Conservation (phyloP, 106 monocot species). For the Allium fistulosum region DNA sequence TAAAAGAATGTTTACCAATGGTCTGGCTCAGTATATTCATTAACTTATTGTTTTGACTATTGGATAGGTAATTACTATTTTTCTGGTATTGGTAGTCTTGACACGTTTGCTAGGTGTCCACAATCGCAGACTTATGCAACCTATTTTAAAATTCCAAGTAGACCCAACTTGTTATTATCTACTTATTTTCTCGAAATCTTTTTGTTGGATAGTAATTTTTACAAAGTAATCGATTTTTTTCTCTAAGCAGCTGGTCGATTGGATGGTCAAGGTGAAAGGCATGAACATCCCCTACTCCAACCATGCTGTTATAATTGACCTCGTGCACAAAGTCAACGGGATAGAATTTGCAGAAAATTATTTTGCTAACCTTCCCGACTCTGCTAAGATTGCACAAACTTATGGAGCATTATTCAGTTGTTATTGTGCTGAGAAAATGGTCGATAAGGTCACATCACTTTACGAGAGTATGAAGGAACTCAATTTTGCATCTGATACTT, state of each 20-base stretch:
- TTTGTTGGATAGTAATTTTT: too few relatives aligned
- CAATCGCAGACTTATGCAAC: too few relatives aligned
- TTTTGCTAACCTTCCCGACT: slow-evolving; percentile 28
- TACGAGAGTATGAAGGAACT: slow-evolving; percentile 51
- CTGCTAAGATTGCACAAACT: slow-evolving; percentile 22
- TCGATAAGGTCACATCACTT: slow-evolving; percentile 23
- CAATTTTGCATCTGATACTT: slow-evolving; percentile 22
- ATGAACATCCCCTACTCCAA: slow-evolving; percentile 24
- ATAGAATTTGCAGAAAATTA: slow-evolving; percentile 30
- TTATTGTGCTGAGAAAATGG: slow-evolving; percentile 33
- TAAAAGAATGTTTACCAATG: too few relatives aligned
- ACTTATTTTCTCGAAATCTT: too few relatives aligned
- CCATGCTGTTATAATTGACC: slow-evolving; percentile 38
- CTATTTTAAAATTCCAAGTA: too few relatives aligned
- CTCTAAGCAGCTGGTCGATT: slow-evolving; percentile 33
- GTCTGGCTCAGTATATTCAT: too few relatives aligned
- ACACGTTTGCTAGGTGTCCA: too few relatives aligned
- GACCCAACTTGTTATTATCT: too few relatives aligned
- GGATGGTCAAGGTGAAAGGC: slow-evolving; percentile 43
- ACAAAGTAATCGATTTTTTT: too few relatives aligned
- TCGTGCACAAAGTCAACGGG: slow-evolving; percentile 33
- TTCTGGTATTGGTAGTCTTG: too few relatives aligned
- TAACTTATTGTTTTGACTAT: too few relatives aligned
- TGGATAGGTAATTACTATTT: too few relatives aligned
- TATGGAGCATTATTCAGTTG: slow-evolving; percentile 46